phyloP scores from a whole-genome alignment of 441 rosid species.

The Hura crepitans region DNA sequence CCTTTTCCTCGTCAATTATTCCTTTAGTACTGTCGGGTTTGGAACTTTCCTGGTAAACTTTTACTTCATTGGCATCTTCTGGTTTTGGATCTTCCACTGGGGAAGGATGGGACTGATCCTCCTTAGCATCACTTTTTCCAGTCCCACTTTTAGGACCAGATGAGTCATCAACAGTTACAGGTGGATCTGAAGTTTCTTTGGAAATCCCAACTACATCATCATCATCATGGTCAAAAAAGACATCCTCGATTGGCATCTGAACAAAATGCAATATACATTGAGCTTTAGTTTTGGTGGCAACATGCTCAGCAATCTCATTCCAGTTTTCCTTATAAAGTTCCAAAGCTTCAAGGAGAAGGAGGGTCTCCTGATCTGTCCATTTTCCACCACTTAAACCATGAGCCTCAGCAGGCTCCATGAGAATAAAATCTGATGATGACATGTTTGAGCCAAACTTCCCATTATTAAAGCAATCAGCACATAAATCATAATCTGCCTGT shows the following conservation, averaged over 20 bases:
- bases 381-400: conserved; percentile 77
- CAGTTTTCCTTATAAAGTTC: conserved; percentile 93
- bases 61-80: conserved; percentile 46
- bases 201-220: conserved; percentile 34
- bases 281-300: conserved; percentile 92
- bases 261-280: conserved; percentile 96
- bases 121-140: conserved; percentile 47
- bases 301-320: conserved; percentile 99
- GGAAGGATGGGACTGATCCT: conserved; percentile 44
- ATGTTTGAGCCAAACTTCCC: conserved; percentile 82
- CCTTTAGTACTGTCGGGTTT: conserved; percentile 37
- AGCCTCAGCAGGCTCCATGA: conserved; percentile 90
- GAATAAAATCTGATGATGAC: conserved; percentile 90
- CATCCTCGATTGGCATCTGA: conserved; percentile 96
- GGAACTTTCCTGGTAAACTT: conserved; percentile 35
- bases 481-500: conserved; percentile 99
- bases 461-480: conserved; percentile 81
- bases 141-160: conserved; percentile 43
- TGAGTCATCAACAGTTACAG: conserved; percentile 37
- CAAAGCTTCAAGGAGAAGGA: conserved; percentile 92
- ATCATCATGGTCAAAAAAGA: conserved; percentile 52
- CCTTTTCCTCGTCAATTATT: conserved; percentile 38
- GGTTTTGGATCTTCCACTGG: conserved; percentile 46
- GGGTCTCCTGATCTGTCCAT: conserved; percentile 99
- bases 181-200: conserved; percentile 43